phyloP scores from a whole-genome alignment of 176 grass and related monocot species.

The Guadua angustifolia region DNA sequence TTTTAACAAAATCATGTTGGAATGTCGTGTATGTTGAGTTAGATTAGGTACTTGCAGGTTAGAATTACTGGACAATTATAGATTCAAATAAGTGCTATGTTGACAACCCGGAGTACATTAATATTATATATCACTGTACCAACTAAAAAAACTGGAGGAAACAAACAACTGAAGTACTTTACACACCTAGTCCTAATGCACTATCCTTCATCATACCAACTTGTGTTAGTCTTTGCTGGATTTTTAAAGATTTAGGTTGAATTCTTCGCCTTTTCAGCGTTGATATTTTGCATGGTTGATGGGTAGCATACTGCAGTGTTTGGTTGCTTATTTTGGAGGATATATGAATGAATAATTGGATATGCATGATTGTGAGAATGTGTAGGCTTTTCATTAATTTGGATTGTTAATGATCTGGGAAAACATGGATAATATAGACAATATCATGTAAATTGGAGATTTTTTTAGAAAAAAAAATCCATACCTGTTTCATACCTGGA shows the following conservation, averaged over 20 bases:
- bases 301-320: neutral
- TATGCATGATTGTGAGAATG: neutral
- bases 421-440: conserved; percentile 3
- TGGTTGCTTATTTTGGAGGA: neutral
- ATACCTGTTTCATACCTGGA: neutral
- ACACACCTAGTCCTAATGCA: neutral
- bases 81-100: neutral
- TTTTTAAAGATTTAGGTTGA: neutral
- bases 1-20: neutral
- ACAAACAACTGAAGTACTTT: neutral
- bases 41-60: neutral
- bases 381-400: neutral
- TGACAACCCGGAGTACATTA: neutral
- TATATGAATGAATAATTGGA: neutral
- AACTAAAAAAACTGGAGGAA: neutral
- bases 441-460: too few relatives aligned
- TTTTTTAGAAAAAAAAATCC: too few relatives aligned
- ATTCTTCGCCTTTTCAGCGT: neutral
- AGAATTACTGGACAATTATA: neutral
- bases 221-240: neutral
- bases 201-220: too few relatives aligned
- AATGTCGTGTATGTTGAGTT: neutral
- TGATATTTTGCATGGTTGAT: neutral
- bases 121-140: neutral
- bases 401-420: neutral